Evolutionary conservation across 805 yeast genomes (phyloP), one percentile per base, ranked within the genome.

Genomic region (Metschnikowia aberdeeniae): DNA sequence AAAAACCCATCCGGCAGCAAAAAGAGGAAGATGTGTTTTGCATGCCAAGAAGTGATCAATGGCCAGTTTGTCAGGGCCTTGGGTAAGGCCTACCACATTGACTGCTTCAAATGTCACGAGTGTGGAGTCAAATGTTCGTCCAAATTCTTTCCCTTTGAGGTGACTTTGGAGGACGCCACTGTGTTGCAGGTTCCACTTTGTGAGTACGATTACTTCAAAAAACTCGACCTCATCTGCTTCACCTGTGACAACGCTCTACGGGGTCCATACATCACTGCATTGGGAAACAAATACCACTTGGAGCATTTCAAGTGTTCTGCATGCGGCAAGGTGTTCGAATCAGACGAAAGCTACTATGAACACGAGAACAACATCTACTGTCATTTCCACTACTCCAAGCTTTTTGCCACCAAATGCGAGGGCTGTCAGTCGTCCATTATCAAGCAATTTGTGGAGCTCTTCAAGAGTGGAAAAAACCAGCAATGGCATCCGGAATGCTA

Each of bases 401-500:
- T 80, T 40, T 84, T 82, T 62, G 96, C 98, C 1, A 84, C 85
- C 28, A 82, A 83, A 45, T 93, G 99, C 67, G 95, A 88, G 67
- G 97, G 98, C 28, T 93, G 99, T 67, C 77, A 82, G 46, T 83
- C 87, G 31, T 87, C 97, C 1, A 93, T 95, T 42, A 78, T 95
- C 31, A 89, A 89, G 60, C 98, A 93, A 61, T 93, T 89, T 64
- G 96, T 92, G 31, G 97, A 92, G 63, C 81, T 92, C 36, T 87
- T 81, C 49, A 76, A 93, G 54, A 96, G 97, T 41, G 97, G 97
- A 19, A 77, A 84, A 54, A 84, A 86, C 47, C 96, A 90, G 63
- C 95, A 89, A 61, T 93, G 99, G 99, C 99, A 93, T 66, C 98
- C 97, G 1, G 98, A 95, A 62, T 93, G 99, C 70, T 93, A 89